A percentile compares a stretch with the other conserved stretches of the same genome.
These are phyloP conservation scores for Heimioporus punctisporus DNA, from an alignment of 1,284 basidiomycete species.

Conservation along the genomic window DNA sequence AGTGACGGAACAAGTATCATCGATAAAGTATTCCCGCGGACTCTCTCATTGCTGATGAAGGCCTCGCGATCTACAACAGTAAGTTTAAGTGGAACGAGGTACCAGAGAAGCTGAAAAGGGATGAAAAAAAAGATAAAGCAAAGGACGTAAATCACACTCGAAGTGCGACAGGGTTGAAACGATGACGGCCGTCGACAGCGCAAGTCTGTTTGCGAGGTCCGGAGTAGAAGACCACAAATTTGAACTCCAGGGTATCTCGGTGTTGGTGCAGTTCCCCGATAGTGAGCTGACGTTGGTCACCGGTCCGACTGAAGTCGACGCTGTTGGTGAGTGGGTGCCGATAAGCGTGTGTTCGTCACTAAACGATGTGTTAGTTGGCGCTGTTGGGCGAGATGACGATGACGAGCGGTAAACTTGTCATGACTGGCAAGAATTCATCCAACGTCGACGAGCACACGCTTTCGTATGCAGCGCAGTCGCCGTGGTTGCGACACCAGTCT, in stretches of 20 bases:
- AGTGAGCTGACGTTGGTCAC: conserved; percentile 56
- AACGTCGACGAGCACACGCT: conserved; percentile 46
- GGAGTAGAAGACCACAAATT: conserved; percentile 44
- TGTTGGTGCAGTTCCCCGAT: conserved; percentile 65
- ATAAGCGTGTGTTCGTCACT: conserved; percentile 2
- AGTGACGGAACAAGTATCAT: conserved; percentile 71
- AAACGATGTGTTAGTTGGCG: conserved; percentile 25
- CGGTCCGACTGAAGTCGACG: conserved; percentile 68
- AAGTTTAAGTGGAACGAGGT: conserved; percentile 65
- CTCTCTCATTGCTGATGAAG: conserved; percentile 30
- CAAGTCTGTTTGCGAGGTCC: conserved; percentile 14
- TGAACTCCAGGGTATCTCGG: conserved; percentile 54
- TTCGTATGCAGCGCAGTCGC: conserved; percentile 62
- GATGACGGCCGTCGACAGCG: conserved; percentile 8
- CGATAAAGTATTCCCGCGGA: conserved; percentile 46
- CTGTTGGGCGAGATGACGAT: conserved; percentile 36
- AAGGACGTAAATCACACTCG: background rate
- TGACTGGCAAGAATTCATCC: conserved; percentile 45
- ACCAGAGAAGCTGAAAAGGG: conserved; percentile 11
- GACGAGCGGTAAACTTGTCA: conserved; percentile 31
- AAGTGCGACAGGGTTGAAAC: conserved; percentile 10
- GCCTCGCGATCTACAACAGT: conserved; percentile 57
- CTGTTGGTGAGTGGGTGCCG: no score
- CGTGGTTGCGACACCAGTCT: conserved; percentile 56
- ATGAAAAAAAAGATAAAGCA: conserved; percentile 11